Percentiles rank a stretch among this genome's conserved stretches.
Evolutionary conservation across 129 eudicot genomes (phyloP).

Genomic region (Heracleum sosnowskyi): DNA sequence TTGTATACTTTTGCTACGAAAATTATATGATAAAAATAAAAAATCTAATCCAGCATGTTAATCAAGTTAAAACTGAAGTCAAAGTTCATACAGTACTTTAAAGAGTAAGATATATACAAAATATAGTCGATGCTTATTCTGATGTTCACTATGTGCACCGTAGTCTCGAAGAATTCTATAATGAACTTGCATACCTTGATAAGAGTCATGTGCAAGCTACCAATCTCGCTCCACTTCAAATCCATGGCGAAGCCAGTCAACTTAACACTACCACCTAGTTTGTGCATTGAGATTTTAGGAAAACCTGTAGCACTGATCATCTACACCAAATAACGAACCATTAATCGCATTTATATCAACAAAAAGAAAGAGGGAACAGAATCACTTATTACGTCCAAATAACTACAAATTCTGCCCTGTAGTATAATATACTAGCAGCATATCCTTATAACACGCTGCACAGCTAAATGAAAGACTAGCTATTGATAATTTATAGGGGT

Average conservation of each 20-base stretch:
- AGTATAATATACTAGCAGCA: not conserved
- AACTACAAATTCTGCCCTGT: not conserved
- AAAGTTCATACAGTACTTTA: not conserved
- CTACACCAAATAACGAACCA: constrained; percentile 34
- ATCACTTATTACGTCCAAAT: not conserved
- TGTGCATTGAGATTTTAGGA: constrained; percentile 52
- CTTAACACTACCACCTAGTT: constrained; percentile 44
- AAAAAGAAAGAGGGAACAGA: not conserved
- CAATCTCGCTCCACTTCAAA: constrained; percentile 76
- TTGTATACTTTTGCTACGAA: not conserved
- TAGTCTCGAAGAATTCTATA: not conserved
- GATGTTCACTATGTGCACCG: not conserved
- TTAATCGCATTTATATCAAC: not conserved
- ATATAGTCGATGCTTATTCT: not conserved
- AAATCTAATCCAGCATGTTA: not conserved
- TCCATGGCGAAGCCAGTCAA: constrained; percentile 53
- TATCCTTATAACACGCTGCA: not conserved
- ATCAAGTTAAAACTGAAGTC: not conserved
- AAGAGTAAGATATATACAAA: not conserved
- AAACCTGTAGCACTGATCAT: constrained; percentile 55
- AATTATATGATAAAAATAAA: not conserved
- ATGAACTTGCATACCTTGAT: constrained; percentile 51
- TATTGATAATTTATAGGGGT: not conserved
- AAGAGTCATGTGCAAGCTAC: constrained; percentile 52
- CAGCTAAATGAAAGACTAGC: not conserved